Evolutionary conservation across 2,329 filamentous ascomycete species (phyloP), one percentile per base, ranked within the genome.

Genomic region (Rachicladosporium sp.): DNA sequence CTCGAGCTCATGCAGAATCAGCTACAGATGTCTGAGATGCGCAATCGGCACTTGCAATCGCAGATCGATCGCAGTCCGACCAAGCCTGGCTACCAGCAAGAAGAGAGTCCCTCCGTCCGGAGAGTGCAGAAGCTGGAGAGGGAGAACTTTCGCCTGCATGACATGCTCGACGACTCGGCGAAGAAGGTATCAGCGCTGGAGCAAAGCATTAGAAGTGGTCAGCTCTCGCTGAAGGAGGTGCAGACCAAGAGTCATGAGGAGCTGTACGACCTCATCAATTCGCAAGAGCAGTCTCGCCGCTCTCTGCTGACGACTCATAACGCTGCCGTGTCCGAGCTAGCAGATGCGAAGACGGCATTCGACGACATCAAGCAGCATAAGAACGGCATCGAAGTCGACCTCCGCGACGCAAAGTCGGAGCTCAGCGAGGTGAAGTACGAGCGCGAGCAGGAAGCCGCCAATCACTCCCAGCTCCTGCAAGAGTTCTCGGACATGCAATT

Each of bases 401-500:
- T 95, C 42, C 81, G 87, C 29, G 88, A 96, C 57, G 70, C 79
- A 11, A 81, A 72, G 50, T 87, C 83, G 3, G 89, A 96, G 55
- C 70, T 94, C 6, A 76, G 85, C 47, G 89, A 95, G 51, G 72
- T 93, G 62, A 70, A 76, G 8, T 65, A 77, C 36, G 80, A 84
- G 35, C 76, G 83, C 42, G 89, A 95, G 48, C 85, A 94, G 55
- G 89, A 96, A 60, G 73, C 82, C 6, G 75, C 81, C n/a, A 89
- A 83, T 59, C 82, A 91, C 50, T 84, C 74, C 53, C 87, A 96
- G 57, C 72, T 96, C 21, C 71, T 96, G 19, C 79, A 94, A 52
- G 91, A 96, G 57, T 94, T 89, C 59, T 79, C 88, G 1, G 91
- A 96, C 54, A 69, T 96, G 36, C 91, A 96, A 55, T 94, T 96